Evolutionary conservation across 306 rosid species (phyloP), one percentile per base, ranked within the genome.

Genomic region (Glycine tomentella): DNA sequence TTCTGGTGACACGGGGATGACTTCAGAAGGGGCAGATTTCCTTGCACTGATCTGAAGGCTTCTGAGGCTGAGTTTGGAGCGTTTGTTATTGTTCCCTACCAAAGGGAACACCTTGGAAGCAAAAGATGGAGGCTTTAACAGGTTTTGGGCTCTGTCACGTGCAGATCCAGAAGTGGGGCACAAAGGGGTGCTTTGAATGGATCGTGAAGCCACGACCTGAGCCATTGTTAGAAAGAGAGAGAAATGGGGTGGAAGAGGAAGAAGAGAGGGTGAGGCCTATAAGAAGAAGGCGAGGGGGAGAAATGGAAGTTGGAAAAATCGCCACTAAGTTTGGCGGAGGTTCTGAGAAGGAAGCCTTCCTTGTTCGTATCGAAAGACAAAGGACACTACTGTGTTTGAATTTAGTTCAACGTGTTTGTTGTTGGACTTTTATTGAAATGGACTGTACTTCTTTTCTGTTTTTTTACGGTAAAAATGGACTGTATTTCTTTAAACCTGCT

Each of bases 181-280:
- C 25, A 72, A 63, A 71, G 83, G 87, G 45, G 91, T 50, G 86
- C 80, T 86, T 84, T 92, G 97, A 85, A 93, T 83, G 73, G 94
- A 89, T 44, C 97, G 84, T 31, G 91, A 89, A 62, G 93, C 97
- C 33, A 90, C 96, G 72, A 89, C 92, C 83, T 93, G 98, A 72
- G 96, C 78, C 99, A 95, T 93, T 77, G 86, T 78, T 4, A n/a
- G 7, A 73, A 63, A 55, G 51, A 65, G 56, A 48, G 59, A 38
- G 80, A 66, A 44, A 11, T 2, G n/a, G 50, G 11, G 15, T 10
- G 17, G 62, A 25, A 1, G 31, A 25, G 31, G 31, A 25, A 25
- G 31, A 25, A 25, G 31, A 25, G 31, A 25, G 31, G 0, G 31
- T 25, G 31, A 25, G 31, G 31, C 2, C 1, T 25, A 25, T 25